Evolutionary conservation across 257 asterid species (phyloP).

Genomic region (Gentiana dahurica): DNA sequence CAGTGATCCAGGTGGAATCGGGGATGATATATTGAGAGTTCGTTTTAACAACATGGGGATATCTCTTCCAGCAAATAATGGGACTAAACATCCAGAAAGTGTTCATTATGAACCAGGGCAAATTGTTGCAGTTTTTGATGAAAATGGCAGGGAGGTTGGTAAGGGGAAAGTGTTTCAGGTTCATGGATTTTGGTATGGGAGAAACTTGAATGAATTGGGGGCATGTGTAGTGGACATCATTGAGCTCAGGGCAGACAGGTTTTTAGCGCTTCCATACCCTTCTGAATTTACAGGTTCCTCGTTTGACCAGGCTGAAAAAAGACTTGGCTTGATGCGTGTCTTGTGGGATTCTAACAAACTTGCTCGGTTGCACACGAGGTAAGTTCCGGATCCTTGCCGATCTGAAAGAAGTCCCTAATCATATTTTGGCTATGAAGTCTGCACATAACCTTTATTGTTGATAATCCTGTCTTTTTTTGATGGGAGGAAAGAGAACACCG

Average conservation of each 20-base stretch:
- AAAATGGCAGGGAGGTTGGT: conserved; percentile 52
- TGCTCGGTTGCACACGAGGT: conserved; percentile 29
- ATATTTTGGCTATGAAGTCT: background rate
- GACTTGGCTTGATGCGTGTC: conserved; percentile 49
- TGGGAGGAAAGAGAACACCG: background rate
- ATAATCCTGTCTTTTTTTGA: background rate
- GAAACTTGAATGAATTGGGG: conserved; percentile 48
- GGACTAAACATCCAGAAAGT: conserved; percentile 14
- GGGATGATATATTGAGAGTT: conserved; percentile 24
- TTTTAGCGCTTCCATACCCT: conserved; percentile 48
- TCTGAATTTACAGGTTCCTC: conserved; percentile 47
- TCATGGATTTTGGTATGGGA: conserved; percentile 54
- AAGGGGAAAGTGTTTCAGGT: conserved; percentile 62
- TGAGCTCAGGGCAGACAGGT: conserved; percentile 42
- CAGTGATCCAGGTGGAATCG: conserved; percentile 25
- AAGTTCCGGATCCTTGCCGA: conserved; percentile 14
- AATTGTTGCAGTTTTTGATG: conserved; percentile 42
- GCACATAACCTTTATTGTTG: background rate
- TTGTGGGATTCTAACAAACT: conserved; percentile 63
- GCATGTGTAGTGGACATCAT: conserved; percentile 57
- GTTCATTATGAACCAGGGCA: conserved; percentile 49
- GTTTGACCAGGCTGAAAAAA: conserved; percentile 50
- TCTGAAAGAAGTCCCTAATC: background rate
- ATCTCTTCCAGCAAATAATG: conserved; percentile 21
- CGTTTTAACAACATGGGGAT: conserved; percentile 24